Evolutionary conservation across 2,329 filamentous ascomycete genomes (phyloP), one percentile per base, ranked within the genome.

Genomic region (Arthrinium phaeospermum): DNA sequence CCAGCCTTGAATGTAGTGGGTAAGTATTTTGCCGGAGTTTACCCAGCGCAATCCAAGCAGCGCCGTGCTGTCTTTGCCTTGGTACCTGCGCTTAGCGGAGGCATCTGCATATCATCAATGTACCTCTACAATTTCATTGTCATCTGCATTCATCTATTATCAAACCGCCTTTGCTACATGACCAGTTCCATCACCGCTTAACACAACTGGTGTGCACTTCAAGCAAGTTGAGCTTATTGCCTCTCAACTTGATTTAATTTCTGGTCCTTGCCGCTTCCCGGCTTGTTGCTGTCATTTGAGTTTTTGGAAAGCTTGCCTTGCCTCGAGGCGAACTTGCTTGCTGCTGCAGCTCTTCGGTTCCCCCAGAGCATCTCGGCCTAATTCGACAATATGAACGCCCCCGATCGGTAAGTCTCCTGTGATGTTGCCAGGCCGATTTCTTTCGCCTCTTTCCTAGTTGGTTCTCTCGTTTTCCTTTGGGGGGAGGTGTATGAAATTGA

Each of bases 371-470:
- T 22, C 57, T 41, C 57, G 8, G 30, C 57, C 19, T 64, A 64
- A 64, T 14, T 34, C 34, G 22, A 24, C 57, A 64, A 22, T 34
- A 64, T 72, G 71, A 72, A 72, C 68, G 71, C 71, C 34, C 71
- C 71, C 7, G 71, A 72, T 70, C 67, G 71, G 71, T 72, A n/a
- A 37, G 53, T 44, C 6, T 41, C 57, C 68, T 37, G 19, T 22
- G 49, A 30, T 22, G 4, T 7, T 5, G n/a, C 12, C 8, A 41
- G 41, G 8, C 4, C 10, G 10, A 6, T n/a, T 8, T 19, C 19
- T 41, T 64, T 41, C 2, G 3, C n/a, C 34, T 13, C 19, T n/a
- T 8, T 22, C 0, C 10, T 10, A 13, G 2, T 13, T 12, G 16
- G 3, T 41, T 10, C 14, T 41, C 24, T 30, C 24, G 5, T n/a